Conservation (phyloP, 2,329 filamentous ascomycete species). For the Apiospora kogelbergensis region DNA sequence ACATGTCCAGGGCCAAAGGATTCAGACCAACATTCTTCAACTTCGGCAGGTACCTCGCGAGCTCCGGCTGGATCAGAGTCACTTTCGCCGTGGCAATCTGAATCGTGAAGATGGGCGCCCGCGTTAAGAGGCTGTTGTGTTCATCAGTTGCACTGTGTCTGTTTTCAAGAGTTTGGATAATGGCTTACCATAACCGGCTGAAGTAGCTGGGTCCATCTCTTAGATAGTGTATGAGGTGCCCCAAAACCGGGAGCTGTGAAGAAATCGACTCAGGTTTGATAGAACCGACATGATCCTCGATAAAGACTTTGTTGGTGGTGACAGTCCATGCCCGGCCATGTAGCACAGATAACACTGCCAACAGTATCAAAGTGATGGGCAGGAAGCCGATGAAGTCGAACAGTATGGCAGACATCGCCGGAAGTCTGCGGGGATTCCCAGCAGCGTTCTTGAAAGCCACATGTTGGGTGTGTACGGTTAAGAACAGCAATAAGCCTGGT, state of each 20-base stretch:
- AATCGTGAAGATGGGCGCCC: neutral
- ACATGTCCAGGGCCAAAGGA: slow-evolving; percentile 6
- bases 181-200: neutral
- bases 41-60: neutral
- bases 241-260: neutral
- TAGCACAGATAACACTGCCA: neutral
- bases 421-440: neutral
- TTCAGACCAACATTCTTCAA: neutral
- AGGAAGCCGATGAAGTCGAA: neutral
- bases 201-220: neutral
- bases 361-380: neutral
- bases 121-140: neutral
- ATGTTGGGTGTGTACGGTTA: neutral
- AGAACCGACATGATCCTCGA: neutral
- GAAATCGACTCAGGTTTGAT: neutral
- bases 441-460: neutral
- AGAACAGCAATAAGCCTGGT: neutral
- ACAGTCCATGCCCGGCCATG: neutral
- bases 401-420: neutral
- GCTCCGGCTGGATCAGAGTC: neutral
- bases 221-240: neutral
- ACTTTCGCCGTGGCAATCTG: neutral
- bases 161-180: neutral
- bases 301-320: neutral
- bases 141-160: neutral